Evolutionary conservation across 2,329 filamentous ascomycete species (phyloP), one percentile per base, ranked within the genome.

Genomic region (Cladosporium oxysporum): DNA sequence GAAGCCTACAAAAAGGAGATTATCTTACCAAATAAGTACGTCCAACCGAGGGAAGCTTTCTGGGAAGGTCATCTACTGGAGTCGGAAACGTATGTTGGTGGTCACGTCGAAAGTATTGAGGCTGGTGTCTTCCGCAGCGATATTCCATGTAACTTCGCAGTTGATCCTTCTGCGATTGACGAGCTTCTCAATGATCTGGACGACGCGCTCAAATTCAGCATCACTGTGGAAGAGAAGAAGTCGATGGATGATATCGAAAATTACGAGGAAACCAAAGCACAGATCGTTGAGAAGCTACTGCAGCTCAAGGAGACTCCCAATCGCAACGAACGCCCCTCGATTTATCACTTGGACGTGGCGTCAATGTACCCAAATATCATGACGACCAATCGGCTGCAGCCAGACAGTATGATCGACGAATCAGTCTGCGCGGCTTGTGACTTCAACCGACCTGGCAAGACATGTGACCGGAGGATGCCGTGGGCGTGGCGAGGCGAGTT

Each of bases 281-380:
- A 97, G 76, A 98, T 99, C 70, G 81, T 84, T 3, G 86, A 88
- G 31, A 87, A 86, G 67, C 80, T 99, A 37, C 82, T 85, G 62
- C 84, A 88, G 68, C 83, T 99, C 62, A 96, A 91, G 77, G 84
- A 89, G 61, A 95, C 90, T 0, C 94, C 95, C 0, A 93, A 96
- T 73, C 86, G 95, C 69, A 88, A 84, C 71, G 95, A 99, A 77
- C 84, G 88, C 52, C 95, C 95, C 5, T 86, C 96, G 35, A 99
- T 99, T 70, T 99, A 99, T 80, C 95, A 99, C 84, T 83, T 99
- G 80, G 95, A 99, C 76, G 96, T 99, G 66, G 95, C 95, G 21
- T 97, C 95, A 67, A 99, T 99, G 95, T 99, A 99, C 77, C 95
- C 95, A 11, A 99, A 99, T 79, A 99, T 99, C 77, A 99, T 99